Percentiles rank a stretch among this genome's conserved stretches.
Conservation (phyloP, 2,329 filamentous ascomycete genomes). For the Epichloe coenophiala region DNA sequence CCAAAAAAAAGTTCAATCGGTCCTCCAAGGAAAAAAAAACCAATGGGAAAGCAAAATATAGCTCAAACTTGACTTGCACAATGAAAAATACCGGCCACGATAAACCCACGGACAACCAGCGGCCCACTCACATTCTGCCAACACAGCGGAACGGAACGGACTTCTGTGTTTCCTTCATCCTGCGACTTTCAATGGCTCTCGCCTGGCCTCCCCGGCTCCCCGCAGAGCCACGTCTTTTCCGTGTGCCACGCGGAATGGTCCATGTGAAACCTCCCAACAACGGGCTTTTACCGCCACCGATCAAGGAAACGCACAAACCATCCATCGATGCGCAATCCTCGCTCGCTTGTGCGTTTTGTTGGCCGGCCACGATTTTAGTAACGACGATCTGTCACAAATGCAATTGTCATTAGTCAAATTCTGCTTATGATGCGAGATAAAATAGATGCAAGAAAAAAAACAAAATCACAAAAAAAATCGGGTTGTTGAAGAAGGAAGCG, state of each 20-base stretch:
- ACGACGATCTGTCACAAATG: conserved; percentile 10
- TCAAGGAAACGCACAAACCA: background rate
- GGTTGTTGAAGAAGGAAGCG: background rate
- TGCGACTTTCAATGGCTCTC: background rate
- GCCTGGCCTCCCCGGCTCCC: background rate
- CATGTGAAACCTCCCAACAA: background rate
- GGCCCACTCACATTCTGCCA: background rate
- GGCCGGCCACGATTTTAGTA: conserved; percentile 5
- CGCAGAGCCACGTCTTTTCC: background rate
- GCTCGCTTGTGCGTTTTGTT: background rate
- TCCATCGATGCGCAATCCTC: background rate
- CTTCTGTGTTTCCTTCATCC: background rate
- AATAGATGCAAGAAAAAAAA: background rate
- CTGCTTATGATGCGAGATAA: background rate
- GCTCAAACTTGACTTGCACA: background rate
- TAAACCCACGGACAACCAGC: background rate
- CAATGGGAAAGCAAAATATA: background rate
- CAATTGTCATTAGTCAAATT: conserved; percentile 6
- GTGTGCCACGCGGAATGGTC: background rate
- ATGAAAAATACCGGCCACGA: background rate
- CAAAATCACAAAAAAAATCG: background rate
- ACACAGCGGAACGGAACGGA: background rate
- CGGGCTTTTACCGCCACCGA: background rate
- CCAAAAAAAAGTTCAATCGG: no score
- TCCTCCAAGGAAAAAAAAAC: no score